Percentiles rank a stretch among this genome's conserved stretches.
Conservation (phyloP, 106 monocot genomes). For the Platanthera zijinensis region DNA sequence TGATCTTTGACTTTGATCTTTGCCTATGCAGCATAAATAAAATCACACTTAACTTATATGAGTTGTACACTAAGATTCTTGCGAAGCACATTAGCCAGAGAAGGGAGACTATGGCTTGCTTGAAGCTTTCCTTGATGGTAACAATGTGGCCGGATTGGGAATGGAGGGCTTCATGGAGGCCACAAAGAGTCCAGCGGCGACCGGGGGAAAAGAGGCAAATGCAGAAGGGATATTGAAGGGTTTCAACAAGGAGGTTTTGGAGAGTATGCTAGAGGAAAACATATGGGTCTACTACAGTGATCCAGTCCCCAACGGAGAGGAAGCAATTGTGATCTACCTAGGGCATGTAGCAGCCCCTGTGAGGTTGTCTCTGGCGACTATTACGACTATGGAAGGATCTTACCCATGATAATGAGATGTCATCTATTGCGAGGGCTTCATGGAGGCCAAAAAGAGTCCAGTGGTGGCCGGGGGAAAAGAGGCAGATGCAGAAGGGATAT, state of each 20-base stretch:
- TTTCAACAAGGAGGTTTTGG: too few relatives aligned
- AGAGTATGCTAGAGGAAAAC: too few relatives aligned
- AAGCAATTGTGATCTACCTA: too few relatives aligned
- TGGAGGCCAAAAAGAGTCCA: slow-evolving; percentile 7
- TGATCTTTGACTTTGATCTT: too few relatives aligned
- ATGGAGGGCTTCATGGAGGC: not conserved
- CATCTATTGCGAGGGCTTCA: not conserved
- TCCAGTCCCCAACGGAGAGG: too few relatives aligned
- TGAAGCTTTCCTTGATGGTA: slow-evolving; percentile 16
- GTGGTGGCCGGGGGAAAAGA: slow-evolving; percentile 5
- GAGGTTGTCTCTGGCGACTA: too few relatives aligned
- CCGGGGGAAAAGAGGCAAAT: slow-evolving; percentile 5
- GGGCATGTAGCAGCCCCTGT: too few relatives aligned
- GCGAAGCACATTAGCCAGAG: slow-evolving; percentile 30
- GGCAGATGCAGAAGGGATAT: not conserved
- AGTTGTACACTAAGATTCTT: slow-evolving; percentile 13
- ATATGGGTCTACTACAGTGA: too few relatives aligned
- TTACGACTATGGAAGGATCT: too few relatives aligned
- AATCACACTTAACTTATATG: too few relatives aligned
- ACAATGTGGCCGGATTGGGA: not conserved
- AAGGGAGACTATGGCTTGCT: slow-evolving; percentile 23
- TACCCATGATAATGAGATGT: too few relatives aligned
- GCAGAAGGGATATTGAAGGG: not conserved
- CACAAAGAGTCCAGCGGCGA: slow-evolving; percentile 6
- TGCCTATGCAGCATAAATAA: too few relatives aligned